Base-by-base conservation (phyloP, 2,329 filamentous ascomycete genomes). In the Plenodomus tracheiphilus region DNA sequence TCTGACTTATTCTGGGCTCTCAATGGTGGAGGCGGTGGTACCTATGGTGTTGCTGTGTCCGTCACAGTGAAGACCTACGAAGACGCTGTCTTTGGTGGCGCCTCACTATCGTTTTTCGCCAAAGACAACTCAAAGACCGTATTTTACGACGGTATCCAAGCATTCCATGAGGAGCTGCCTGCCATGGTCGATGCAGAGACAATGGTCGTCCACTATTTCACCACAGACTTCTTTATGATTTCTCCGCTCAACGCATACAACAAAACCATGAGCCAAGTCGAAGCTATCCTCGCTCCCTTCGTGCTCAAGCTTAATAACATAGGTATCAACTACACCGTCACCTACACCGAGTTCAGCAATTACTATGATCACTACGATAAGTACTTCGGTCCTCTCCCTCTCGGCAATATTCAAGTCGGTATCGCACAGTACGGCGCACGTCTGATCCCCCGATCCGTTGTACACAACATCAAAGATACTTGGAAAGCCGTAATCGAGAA, bases 1-100 rank as follows among this genome's bases (percentile, higher is more conserved):
- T n/a, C 56, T 0, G 63, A 68, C 19, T 39, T 68, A 1, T 69
- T 54, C 47, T 69, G 63, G 65, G 66, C 64, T 1, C 42, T 69
- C 5, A 53, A 52, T 4, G 65, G 66, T 19, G 64, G 64, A 8
- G 66, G 64, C 10, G 64, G 62, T 8, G 49, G 60, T 25, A 69
- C 64, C 0, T 68, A 50, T 22, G 64, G 63, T 18, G 46, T 66
- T 5, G 62, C 64, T 0, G 55, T 62, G 1, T 62, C 59, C 0
- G 49, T 62, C 34, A 60, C 59, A 3, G 47, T 65, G 4, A 58
- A 57, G 10, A 58, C 61, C 11, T 53, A 64, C 47, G 47, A 60
- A 17, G 56, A 59, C 28, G 30, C 49, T 6, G 39, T 62, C 9
- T 53, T 59, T 16, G 46, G 53, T 15, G 59, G 57, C 9, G 57